Percentiles rank a stretch among this genome's conserved stretches.
Conservation (phyloP, 345 rosid species). For the Adansonia digitata region DNA sequence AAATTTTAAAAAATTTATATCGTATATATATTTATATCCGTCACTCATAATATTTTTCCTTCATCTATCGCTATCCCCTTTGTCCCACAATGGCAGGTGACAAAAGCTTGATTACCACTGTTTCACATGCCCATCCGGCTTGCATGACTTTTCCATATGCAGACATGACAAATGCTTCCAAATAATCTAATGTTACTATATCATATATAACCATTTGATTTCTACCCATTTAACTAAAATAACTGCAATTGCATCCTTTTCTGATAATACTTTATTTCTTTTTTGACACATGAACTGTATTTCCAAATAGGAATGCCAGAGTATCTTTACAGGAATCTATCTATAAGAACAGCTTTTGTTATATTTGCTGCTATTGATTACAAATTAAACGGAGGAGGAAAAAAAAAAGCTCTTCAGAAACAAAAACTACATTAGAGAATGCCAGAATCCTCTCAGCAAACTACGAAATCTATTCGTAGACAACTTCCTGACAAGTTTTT, state of each 20-base stretch:
- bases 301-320: constrained; percentile 14
- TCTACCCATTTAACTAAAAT: neutral
- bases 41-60: neutral
- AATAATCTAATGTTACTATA: neutral
- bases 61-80: constrained; percentile 26
- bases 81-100: constrained; percentile 22
- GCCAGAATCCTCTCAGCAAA: constrained; percentile 78
- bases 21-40: neutral
- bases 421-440: constrained; percentile 34
- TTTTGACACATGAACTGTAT: neutral
- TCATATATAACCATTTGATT: no score
- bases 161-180: constrained; percentile 29
- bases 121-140: constrained; percentile 30
- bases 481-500: constrained; percentile 70
- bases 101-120: constrained; percentile 29
- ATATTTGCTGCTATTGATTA: constrained; percentile 21
- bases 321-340: constrained; percentile 21
- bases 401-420: constrained; percentile 26
- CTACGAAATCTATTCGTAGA: constrained; percentile 66
- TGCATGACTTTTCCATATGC: constrained; percentile 38
- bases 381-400: constrained; percentile 22
- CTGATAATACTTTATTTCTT: neutral
- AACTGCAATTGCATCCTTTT: constrained; percentile 8
- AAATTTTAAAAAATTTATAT: no score
- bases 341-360: constrained; percentile 26